Conservation (phyloP, 495 filamentous ascomycete species). For the Penicillium simplicissimum region DNA sequence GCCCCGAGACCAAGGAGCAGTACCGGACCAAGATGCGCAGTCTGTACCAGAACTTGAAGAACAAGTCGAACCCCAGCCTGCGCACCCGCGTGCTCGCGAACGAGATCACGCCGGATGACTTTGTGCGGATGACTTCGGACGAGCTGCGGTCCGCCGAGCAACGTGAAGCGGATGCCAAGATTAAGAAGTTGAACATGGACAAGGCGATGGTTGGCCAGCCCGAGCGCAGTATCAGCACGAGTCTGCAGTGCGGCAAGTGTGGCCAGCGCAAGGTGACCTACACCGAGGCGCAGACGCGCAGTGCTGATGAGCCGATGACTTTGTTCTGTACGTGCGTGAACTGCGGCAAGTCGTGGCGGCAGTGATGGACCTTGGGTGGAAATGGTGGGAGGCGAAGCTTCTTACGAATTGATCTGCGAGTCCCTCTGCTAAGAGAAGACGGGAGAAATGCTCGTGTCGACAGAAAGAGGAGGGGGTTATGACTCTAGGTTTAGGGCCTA, state of each 20-base stretch:
- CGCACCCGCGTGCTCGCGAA: constrained; percentile 72
- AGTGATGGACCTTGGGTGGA: constrained; percentile 26
- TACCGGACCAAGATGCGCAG: constrained; percentile 89
- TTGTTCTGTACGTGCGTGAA: constrained; percentile 51
- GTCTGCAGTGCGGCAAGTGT: constrained; percentile 85
- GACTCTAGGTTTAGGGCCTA: constrained; percentile 2
- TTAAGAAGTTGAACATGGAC: constrained; percentile 91
- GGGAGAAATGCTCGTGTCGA: background rate
- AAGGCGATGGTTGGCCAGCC: constrained; percentile 61
- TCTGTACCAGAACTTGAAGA: constrained; percentile 91
- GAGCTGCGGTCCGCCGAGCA: constrained; percentile 78
- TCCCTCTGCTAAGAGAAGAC: background rate
- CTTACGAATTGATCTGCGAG: background rate
- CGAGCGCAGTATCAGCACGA: constrained; percentile 79
- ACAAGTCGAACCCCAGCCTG: constrained; percentile 77
- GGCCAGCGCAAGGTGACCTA: constrained; percentile 91
- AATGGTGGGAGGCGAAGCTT: background rate
- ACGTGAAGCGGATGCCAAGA: constrained; percentile 62
- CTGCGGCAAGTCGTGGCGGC: constrained; percentile 54
- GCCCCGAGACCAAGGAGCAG: constrained; percentile 64
- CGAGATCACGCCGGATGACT: constrained; percentile 65
- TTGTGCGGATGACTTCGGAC: constrained; percentile 73
- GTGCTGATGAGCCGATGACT: constrained; percentile 71
- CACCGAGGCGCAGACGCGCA: constrained; percentile 91
- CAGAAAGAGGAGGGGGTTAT: constrained; percentile 8